Conservation (phyloP, 2,329 filamentous ascomycete species). For the Plectosphaerella plurivora region DNA sequence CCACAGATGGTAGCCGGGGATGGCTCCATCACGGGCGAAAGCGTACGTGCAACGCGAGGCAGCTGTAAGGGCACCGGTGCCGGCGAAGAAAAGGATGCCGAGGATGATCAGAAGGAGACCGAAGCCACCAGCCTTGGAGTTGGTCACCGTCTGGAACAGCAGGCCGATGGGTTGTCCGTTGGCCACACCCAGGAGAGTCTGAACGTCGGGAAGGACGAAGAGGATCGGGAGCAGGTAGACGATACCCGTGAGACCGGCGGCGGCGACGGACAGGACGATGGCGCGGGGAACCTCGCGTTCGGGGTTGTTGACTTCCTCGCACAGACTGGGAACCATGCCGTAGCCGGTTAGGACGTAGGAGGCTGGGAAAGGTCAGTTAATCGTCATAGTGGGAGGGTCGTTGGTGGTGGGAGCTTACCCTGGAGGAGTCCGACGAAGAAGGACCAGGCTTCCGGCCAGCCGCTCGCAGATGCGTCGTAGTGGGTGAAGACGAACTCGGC, state of each 20-base stretch:
- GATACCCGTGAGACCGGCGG: conserved; percentile 61
- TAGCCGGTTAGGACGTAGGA: conserved; percentile 61
- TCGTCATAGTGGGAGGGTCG: background rate
- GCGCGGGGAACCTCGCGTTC: conserved; percentile 66
- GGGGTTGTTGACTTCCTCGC: conserved; percentile 67
- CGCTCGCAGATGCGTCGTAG: conserved; percentile 61
- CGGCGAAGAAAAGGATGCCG: conserved; percentile 73
- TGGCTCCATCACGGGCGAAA: conserved; percentile 70
- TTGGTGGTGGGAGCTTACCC: conserved; percentile 2
- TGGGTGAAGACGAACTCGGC: conserved; percentile 64
- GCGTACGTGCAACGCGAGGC: conserved; percentile 72
- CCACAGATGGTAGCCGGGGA: conserved; percentile 66
- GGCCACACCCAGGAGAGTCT: conserved; percentile 57
- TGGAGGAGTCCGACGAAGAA: conserved; percentile 70
- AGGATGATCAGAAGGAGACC: conserved; percentile 71
- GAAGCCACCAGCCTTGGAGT: conserved; percentile 68
- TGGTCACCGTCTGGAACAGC: conserved; percentile 72
- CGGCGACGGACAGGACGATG: conserved; percentile 65
- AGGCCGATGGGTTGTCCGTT: conserved; percentile 73
- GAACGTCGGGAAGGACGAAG: conserved; percentile 68
- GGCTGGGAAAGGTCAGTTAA: conserved; percentile 26
- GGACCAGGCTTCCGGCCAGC: conserved; percentile 66
- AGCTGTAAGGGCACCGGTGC: conserved; percentile 69
- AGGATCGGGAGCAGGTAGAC: conserved; percentile 69
- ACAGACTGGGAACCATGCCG: conserved; percentile 69